These are phyloP conservation scores for Xylariaceae sp. DNA, from an alignment of 2,329 filamentous ascomycete species.

Conservation along the genomic window DNA sequence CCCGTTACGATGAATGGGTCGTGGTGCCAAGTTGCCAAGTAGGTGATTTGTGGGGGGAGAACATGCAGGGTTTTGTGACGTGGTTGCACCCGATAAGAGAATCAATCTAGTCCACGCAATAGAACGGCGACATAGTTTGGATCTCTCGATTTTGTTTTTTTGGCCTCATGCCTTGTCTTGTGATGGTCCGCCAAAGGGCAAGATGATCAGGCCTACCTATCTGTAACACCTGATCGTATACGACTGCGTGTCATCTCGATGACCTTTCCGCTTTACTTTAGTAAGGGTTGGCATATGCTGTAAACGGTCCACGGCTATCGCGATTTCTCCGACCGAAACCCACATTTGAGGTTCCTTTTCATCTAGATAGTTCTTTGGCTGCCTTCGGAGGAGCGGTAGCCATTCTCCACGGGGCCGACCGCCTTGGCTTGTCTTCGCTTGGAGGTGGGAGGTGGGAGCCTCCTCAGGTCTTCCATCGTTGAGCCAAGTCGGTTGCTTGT, in stretches of 20 bases:
- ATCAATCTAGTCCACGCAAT: too few relatives aligned
- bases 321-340: conserved; percentile 9
- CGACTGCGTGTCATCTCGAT: conserved; percentile 44
- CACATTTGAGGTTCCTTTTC: conserved; percentile 12
- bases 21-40: too few relatives aligned
- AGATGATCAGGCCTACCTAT: conserved; percentile 11
- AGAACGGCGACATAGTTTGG: too few relatives aligned
- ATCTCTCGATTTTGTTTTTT: too few relatives aligned
- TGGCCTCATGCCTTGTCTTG: too few relatives aligned
- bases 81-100: conserved; percentile 40
- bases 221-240: conserved; percentile 39
- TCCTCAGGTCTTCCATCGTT: conserved; percentile 6
- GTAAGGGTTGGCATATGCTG: too few relatives aligned
- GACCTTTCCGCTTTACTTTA: conserved; percentile 27
- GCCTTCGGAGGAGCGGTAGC: conserved; percentile 16
- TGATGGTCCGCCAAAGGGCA: conserved; percentile 6
- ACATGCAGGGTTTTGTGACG: conserved; percentile 38
- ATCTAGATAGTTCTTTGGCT: conserved; percentile 1
- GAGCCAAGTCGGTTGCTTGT: conserved; percentile 5
- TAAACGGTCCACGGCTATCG: too few relatives aligned
- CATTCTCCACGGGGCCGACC: conserved; percentile 8
- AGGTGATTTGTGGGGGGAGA: conserved; percentile 27
- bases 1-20: conserved; percentile 30
- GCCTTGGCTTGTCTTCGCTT: too few relatives aligned
- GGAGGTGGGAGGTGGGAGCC: conserved; percentile 6